Base-by-base conservation (phyloP, 768 basidiomycete species). In the Gymnopilus junonius region DNA sequence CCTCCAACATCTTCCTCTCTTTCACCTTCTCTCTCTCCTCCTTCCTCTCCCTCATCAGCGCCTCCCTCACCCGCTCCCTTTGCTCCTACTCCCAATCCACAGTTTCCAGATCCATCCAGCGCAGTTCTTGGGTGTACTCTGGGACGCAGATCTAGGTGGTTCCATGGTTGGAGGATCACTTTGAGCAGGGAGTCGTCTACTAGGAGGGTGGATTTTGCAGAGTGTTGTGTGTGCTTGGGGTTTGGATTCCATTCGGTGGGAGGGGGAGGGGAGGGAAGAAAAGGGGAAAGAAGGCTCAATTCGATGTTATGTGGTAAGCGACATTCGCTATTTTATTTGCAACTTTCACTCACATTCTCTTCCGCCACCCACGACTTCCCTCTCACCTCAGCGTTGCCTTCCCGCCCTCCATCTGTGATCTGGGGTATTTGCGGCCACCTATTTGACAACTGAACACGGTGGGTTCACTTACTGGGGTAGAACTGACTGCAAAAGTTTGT, bases 391-490 rank as follows among this genome's bases (percentile, higher is more conserved):
- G n/a, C n/a, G n/a, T n/a, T n/a, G n/a, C n/a, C n/a, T n/a, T n/a
- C n/a, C n/a, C n/a, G n/a, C n/a, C n/a, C n/a, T n/a, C n/a, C n/a
- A n/a, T n/a, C n/a, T n/a, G n/a, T n/a, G n/a, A n/a, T n/a, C n/a
- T n/a, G n/a, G n/a, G n/a, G n/a, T n/a, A n/a, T n/a, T n/a, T n/a
- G n/a, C n/a, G n/a, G n/a, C n/a, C n/a, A n/a, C n/a, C n/a, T n/a
- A n/a, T n/a, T n/a, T n/a, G n/a, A n/a, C n/a, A n/a, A n/a, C n/a
- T n/a, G n/a, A n/a, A n/a, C n/a, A n/a, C n/a, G n/a, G n/a, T n/a
- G n/a, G n/a, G n/a, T n/a, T n/a, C n/a, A n/a, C n/a, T n/a, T 0
- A 95, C 95, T 62, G 94, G 85, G 25, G 93, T 95, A 35, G 93
- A 95, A 72, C 80, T 96, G 11, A 93, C 93, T 50, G 92, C 93